A percentile compares a stretch with the other conserved stretches of the same genome.
Evolutionary conservation across 2,329 filamentous ascomycete species (phyloP).

Genomic region (Cadophora luteo-olivacea): DNA sequence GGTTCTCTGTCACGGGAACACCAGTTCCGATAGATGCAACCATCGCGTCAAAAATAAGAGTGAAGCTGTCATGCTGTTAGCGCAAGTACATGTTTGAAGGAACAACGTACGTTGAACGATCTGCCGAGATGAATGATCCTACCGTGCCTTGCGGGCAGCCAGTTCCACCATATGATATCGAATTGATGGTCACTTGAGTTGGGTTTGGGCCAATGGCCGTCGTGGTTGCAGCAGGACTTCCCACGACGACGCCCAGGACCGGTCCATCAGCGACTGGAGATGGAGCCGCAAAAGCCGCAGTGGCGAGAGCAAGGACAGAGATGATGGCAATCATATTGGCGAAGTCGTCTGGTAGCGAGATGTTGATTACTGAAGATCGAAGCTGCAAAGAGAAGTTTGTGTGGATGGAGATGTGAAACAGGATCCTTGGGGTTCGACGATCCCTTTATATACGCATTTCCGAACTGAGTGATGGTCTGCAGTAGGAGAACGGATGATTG

Average conservation of each 20-base stretch:
- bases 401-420: constrained; percentile 24
- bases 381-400: constrained; percentile 20
- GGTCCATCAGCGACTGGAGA: constrained; percentile 31
- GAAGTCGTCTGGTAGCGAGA: not conserved
- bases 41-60: constrained; percentile 59
- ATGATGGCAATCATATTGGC: constrained; percentile 33
- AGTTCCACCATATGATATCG: constrained; percentile 54
- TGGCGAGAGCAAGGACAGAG: constrained; percentile 33
- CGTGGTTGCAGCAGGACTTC: constrained; percentile 23
- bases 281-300: constrained; percentile 36
- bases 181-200: constrained; percentile 49
- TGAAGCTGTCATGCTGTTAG: constrained; percentile 45
- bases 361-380: constrained; percentile 14
- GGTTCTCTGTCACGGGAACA: constrained; percentile 50
- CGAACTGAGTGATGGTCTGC: constrained; percentile 11
- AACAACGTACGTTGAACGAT: constrained; percentile 49
- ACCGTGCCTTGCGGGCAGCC: constrained; percentile 54
- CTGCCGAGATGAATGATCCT: constrained; percentile 50
- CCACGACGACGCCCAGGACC: constrained; percentile 31
- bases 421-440: constrained; percentile 16
- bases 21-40: constrained; percentile 55
- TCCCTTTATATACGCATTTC: constrained; percentile 33
- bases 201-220: constrained; percentile 42
- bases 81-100: constrained; percentile 25
- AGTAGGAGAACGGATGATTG: constrained; percentile 28